Evolutionary conservation across 176 grass and related monocot genomes (phyloP), one percentile per base, ranked within the genome.

Genomic region (Triticum urartu): DNA sequence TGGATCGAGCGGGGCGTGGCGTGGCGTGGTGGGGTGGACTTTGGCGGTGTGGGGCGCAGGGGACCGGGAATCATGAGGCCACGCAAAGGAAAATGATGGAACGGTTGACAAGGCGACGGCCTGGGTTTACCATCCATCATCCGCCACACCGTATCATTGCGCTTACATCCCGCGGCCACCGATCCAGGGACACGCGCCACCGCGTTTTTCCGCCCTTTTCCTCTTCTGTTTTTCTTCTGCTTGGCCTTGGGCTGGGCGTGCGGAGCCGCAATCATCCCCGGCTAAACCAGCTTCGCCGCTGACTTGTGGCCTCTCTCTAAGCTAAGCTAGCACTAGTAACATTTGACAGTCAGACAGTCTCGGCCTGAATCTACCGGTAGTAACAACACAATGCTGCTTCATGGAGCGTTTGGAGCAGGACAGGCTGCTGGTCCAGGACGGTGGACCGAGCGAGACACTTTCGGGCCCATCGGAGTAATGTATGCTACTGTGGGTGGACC

Each of bases 11-110:
- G 61, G 38, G n/a, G 36, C 36, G 50, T 34, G 6, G 48, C 50
- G 15, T 17, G 62, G 32, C 20, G 20, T 62, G 60, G 21, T 24
- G 59, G 59, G 60, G 60, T 22, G 60, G n/a, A 63, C 22, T 20
- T 70, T 30, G 14, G 42, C 14, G 14, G 64, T 84, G 13, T 48
- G 21, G 33, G 45, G 9, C 3, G 74, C 6, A 70, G 65, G 39
- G 88, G 63, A 60, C 58, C 65, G 18, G 89, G 80, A 66, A 83
- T 83, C 56, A 87, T 66, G 65, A 58, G 12, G 6, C 34, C 40
- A 58, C 72, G 87, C 82, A 89, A 74, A 32, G 50, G 14, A 43
- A 60, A 47, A 90, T 83, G 79, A 87, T 87, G 89, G 42, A 83
- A 22, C 54, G 79, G 84, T 83, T 87, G 89, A 83, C 89, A 59